These are phyloP conservation scores for Xylariaceae sp. DNA, from an alignment of 2,329 filamentous ascomycete genomes.

Conservation along the genomic window DNA sequence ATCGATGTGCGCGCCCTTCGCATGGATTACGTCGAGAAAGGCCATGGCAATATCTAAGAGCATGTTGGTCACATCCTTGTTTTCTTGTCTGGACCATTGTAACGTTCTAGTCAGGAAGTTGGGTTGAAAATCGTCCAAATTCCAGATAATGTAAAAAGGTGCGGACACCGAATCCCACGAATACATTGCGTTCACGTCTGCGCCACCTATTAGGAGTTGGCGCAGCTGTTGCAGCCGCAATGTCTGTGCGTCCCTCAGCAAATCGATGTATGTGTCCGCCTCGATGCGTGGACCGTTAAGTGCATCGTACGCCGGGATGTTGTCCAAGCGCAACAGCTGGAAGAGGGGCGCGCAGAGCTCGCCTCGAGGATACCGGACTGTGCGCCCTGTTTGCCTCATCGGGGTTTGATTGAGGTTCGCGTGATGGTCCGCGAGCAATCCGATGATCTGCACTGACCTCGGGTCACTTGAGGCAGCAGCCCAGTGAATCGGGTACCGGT, in stretches of 20 bases:
- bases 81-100: neutral
- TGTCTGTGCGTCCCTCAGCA: neutral
- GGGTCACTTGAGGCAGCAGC: neutral
- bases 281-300: too few relatives aligned
- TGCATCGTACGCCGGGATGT: too few relatives aligned
- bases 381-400: too few relatives aligned
- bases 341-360: constrained; percentile 15
- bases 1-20: constrained; percentile 5
- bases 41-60: neutral
- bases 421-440: neutral
- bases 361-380: too few relatives aligned
- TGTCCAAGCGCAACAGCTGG: constrained; percentile 6
- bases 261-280: neutral
- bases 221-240: constrained; percentile 11
- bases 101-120: neutral
- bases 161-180: too few relatives aligned
- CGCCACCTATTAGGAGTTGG: constrained; percentile 9
- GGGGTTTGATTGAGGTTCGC: constrained; percentile 13
- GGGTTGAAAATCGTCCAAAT: neutral
- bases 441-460: constrained; percentile 9
- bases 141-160: too few relatives aligned
- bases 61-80: neutral
- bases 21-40: constrained; percentile 3
- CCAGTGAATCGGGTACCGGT: constrained; percentile 15
- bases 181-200: neutral